Evolutionary conservation across 805 yeast species (phyloP), one percentile per base, ranked within the genome.

Genomic region (Wickerhamomyces tratensis): DNA sequence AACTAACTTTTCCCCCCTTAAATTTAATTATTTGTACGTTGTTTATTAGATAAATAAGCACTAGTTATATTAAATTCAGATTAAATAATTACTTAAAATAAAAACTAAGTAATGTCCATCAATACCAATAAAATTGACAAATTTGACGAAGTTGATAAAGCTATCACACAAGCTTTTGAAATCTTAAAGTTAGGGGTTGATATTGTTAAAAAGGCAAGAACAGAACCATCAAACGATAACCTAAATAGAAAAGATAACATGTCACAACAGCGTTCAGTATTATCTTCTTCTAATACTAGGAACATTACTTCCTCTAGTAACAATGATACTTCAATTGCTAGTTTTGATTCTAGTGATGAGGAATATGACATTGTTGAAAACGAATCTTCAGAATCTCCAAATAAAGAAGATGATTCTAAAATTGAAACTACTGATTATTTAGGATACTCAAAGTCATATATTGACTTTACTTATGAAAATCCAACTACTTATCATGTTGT

Each of bases 401-500:
- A 7, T 31, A 31, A 31, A 2, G 5, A 6, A 8, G 34, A 6
- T 11, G 34, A 31, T 11, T 12, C 14, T 11, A 31, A 31, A 12
- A 12, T 12, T 5, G 13, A 31, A 7, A 5, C 7, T 11, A 12
- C n/a, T 31, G 34, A 31, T 31, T 59, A 57, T 40, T 44, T 58
- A 26, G 48, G 53, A 30, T 64, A 61, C 42, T 54, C 72, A 27
- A 58, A 74, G n/a, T 68, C 72, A 37, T 85, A 81, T 62, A 71
- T 84, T 45, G 77, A 78, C 48, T 86, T 86, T 66, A 82, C 87
- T 40, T 77, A 79, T 57, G 64, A 69, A 33, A 75, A 74, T 51
- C 95, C 95, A 39, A 85, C 94, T 14, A 78, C 78, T 35, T 85
- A 63, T 65, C 95, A 86, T 56, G 88, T 80, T 26, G 79, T 82